phyloP scores from a whole-genome alignment of 2,329 filamentous ascomycete species.

The Colletotrichum melonis region DNA sequence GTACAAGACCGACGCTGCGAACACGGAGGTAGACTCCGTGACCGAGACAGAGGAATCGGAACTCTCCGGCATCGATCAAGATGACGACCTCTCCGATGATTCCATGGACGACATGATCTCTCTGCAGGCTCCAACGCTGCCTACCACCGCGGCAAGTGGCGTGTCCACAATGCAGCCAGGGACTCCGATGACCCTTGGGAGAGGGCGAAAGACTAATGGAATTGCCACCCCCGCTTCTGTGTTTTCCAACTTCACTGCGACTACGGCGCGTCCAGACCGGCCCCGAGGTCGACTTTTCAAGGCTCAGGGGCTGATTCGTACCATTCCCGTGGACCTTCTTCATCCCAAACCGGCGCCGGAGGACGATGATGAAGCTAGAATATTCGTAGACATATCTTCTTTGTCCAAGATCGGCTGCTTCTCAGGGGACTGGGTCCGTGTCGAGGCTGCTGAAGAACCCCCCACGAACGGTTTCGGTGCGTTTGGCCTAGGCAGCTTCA shows the following conservation, averaged over 20 bases:
- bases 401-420: conserved; percentile 94
- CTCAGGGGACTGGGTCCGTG: conserved; percentile 94
- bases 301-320: conserved; percentile 78
- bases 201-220: conserved; percentile 75
- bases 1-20: conserved; percentile 66
- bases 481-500: conserved; percentile 75
- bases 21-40: conserved; percentile 67
- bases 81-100: conserved; percentile 85
- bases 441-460: conserved; percentile 82
- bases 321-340: conserved; percentile 81
- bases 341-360: conserved; percentile 82
- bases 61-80: conserved; percentile 72
- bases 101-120: conserved; percentile 95
- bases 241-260: conserved; percentile 87
- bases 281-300: conserved; percentile 85
- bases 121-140: conserved; percentile 81
- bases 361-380: conserved; percentile 88
- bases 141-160: conserved; percentile 82
- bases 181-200: conserved; percentile 80
- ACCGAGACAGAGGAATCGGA: conserved; percentile 73
- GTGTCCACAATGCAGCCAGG: conserved; percentile 84
- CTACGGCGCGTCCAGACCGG: conserved; percentile 80
- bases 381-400: conserved; percentile 90
- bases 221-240: conserved; percentile 87
- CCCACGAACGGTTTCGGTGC: conserved; percentile 73